Evolutionary conservation across 495 filamentous ascomycete genomes (phyloP).

Genomic region (Saxophila tyrrhenica): DNA sequence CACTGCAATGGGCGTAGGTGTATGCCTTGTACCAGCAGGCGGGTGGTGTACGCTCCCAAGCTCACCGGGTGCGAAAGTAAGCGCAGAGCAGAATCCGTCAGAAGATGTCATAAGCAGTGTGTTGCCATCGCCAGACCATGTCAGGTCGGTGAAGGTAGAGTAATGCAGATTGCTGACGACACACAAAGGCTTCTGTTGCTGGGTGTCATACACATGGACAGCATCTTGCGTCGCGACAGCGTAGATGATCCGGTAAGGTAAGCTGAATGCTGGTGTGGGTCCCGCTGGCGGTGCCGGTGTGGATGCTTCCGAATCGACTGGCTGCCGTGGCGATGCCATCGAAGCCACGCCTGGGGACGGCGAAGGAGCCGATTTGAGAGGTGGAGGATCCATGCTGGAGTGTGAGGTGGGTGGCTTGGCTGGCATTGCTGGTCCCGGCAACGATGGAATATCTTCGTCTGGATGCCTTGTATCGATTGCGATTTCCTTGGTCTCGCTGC

Average conservation of each 20-base stretch:
- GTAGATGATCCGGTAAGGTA: constrained; percentile 91
- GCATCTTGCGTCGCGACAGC: constrained; percentile 96
- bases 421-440: constrained; percentile 71
- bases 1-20: constrained; percentile 13
- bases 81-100: constrained; percentile 90
- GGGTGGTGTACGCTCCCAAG: constrained; percentile 70
- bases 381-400: constrained; percentile 71
- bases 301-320: constrained; percentile 41
- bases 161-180: constrained; percentile 94
- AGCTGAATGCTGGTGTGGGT: constrained; percentile 50
- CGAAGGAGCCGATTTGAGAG: constrained; percentile 42
- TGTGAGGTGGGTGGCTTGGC: constrained; percentile 44
- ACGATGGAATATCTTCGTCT: constrained; percentile 68
- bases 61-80: constrained; percentile 76
- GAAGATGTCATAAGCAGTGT: constrained; percentile 93
- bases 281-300: constrained; percentile 43
- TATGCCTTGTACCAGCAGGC: constrained; percentile 12
- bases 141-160: constrained; percentile 92
- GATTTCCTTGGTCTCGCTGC: constrained; percentile 67
- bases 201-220: constrained; percentile 92
- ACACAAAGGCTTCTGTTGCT: constrained; percentile 85
- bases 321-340: constrained; percentile 41
- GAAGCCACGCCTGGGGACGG: constrained; percentile 34
- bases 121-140: constrained; percentile 87
- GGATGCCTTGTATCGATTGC: constrained; percentile 84